Base-by-base conservation (phyloP, 257 asterid genomes). In the Plantago major region DNA sequence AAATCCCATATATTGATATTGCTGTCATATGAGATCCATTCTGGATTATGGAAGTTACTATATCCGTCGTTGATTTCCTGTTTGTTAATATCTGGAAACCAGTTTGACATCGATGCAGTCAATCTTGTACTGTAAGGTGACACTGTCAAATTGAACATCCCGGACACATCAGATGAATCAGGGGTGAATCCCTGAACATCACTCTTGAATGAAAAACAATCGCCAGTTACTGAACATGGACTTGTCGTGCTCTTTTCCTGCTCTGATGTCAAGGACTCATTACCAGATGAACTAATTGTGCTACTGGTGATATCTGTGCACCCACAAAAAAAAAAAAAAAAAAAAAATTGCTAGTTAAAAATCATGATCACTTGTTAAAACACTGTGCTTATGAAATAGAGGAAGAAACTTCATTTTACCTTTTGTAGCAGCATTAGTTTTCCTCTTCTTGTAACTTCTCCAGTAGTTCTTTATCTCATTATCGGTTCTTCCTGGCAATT, bases 391-490 rank as follows among this genome's bases (percentile, higher is more conserved):
- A 49, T 15, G 9, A 5, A n/a, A 0, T 46, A 46, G 50, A 46
- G 15, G 50, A 46, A 46, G 50, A 46, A 46, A 46, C 1, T 46
- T 15, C 11, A 6, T 12, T 3, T 63, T 58, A 62, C 81, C 81
- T 67, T 79, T 71, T 56, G 75, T 78, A 0, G 43, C 33, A 42
- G 45, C 57, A 11, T 11, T 42, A 48, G 74, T 40, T 64, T 71
- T 83, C 76, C 72, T 88, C 71, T 72, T 84, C 63, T 73, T 63
- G 69, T 82, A 80, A 65, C 85, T 75, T 76, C 85, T 77, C 95
- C 94, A 86, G 5, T 78, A 86, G 73, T 86, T 89, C 71, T 89
- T 89, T 42, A 89, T 82, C 73, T 84, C 95, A 51, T 89, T 89
- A 40, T 89, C 95, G 3, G 96, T 89, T 74, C 95, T 74, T 71